Evolutionary conservation across 257 asterid species (phyloP).

Genomic region (Cynanchum wilfordii): DNA sequence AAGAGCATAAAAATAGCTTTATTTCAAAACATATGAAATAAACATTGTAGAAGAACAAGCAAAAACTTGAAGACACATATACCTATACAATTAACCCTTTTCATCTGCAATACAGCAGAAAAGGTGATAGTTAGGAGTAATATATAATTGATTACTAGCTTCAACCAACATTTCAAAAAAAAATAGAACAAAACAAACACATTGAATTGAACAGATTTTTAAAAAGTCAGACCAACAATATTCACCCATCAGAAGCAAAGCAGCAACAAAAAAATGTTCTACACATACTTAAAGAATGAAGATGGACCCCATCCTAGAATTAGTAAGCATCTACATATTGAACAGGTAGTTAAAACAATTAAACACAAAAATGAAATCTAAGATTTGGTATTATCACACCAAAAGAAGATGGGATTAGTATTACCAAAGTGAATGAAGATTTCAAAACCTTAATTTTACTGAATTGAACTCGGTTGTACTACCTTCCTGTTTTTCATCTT

Average conservation of each 20-base stretch:
- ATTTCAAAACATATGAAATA: not conserved
- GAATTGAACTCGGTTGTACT: conserved; percentile 12
- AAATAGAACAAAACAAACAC: not conserved
- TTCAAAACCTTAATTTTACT: not conserved
- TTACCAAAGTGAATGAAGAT: not conserved
- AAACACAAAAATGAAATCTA: not conserved
- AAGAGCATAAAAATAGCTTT: conserved; percentile 7
- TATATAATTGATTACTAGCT: not conserved
- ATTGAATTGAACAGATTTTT: not conserved
- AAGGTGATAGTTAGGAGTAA: not conserved
- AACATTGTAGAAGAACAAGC: not conserved
- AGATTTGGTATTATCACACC: not conserved
- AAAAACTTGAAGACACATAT: not conserved
- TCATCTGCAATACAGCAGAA: conserved; percentile 1
- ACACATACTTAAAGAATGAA: not conserved
- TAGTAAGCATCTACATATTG: not conserved
- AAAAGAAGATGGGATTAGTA: not conserved
- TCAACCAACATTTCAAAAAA: not conserved
- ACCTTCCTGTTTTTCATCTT: conserved; percentile 79
- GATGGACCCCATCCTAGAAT: not conserved
- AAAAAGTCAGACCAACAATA: not conserved
- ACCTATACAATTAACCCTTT: not conserved
- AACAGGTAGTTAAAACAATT: not conserved
- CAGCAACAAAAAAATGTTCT: not conserved
- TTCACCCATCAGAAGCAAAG: not conserved